A percentile compares a stretch with the other conserved stretches of the same genome.
Conservation (phyloP, 352 stramenopile species). For the Thraustochytrium sp. region DNA sequence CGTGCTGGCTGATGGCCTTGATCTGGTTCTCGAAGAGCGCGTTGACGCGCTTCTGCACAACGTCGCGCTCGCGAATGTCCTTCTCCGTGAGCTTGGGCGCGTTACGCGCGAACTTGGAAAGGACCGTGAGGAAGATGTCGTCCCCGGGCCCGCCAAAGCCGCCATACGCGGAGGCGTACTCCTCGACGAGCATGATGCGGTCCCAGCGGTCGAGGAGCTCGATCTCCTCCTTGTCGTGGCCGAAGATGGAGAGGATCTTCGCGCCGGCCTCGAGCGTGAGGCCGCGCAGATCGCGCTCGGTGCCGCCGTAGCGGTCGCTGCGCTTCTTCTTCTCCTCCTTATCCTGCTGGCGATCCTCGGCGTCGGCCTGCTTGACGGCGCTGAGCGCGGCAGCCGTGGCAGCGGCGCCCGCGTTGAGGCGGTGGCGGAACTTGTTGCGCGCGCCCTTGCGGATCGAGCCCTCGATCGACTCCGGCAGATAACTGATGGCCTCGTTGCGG, state of each 20-base stretch:
- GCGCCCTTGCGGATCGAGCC: background rate
- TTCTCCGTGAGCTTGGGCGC: conserved; percentile 21
- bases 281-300: conserved; percentile 25
- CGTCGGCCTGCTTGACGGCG: background rate
- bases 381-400: conserved; percentile 13
- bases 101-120: conserved; percentile 32
- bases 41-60: conserved; percentile 38
- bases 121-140: conserved; percentile 23
- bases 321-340: conserved; percentile 32
- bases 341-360: background rate
- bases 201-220: conserved; percentile 43
- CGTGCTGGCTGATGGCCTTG: background rate
- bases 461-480: conserved; percentile 35
- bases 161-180: conserved; percentile 27
- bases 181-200: conserved; percentile 42
- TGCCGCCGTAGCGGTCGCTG: conserved; percentile 23
- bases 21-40: conserved; percentile 2
- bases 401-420: background rate
- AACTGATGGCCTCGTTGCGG: conserved; percentile 50
- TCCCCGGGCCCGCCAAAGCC: no score
- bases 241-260: conserved; percentile 32
- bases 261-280: conserved; percentile 25
- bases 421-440: background rate
- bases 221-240: conserved; percentile 22
- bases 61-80: conserved; percentile 38